Base-by-base conservation (phyloP, 2,329 filamentous ascomycete species). In the Neonectria hederae region DNA sequence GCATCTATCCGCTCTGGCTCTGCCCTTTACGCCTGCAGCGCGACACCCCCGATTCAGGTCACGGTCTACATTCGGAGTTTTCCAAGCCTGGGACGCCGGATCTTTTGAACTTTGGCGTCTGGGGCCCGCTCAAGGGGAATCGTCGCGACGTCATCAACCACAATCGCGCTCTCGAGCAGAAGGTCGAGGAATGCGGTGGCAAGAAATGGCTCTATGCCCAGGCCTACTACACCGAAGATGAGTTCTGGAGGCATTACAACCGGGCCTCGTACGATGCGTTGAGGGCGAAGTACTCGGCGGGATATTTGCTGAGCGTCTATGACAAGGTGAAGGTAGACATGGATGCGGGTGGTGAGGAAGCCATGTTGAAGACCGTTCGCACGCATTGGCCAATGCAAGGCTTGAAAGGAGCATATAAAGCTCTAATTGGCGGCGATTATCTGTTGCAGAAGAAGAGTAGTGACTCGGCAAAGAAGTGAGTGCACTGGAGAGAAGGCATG, bases 171-270 rank as follows among this genome's bases (percentile, higher is more conserved):
- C 79, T 92, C 1, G 90, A 92, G 76, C 77, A 80, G 9, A 87
- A 85, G 59, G 81, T 91, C 0, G 82, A 83, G 9, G 83, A 86
- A 26, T 81, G 90, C 7, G 82, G 85, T 2, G 90, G 90, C 6
- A 89, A 87, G 80, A 92, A 92, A 77, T 91, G 88, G 81, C 78
- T 92, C 1, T 92, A 92, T 66, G 89, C 89, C 1, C 89, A 92
- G 62, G 87, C 88, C 0, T 92, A 89, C 76, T 91, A 91, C 75
- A 86, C 83, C 3, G 86, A 90, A 73, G 83, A 86, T 0, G 90
- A 92, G 67, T 92, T 92, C 74, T 92, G 90, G 89, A 75, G 80
- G 10, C 82, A 86, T 57, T 92, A 91, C 65, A 85, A 90, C 72
- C 80, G 82, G 40, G 70, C 78, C 8, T 86, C 86, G 72, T 91